Evolutionary conservation across 257 asterid species (phyloP), one percentile per base, ranked within the genome.

Genomic region (Nicotiana noctiflora): DNA sequence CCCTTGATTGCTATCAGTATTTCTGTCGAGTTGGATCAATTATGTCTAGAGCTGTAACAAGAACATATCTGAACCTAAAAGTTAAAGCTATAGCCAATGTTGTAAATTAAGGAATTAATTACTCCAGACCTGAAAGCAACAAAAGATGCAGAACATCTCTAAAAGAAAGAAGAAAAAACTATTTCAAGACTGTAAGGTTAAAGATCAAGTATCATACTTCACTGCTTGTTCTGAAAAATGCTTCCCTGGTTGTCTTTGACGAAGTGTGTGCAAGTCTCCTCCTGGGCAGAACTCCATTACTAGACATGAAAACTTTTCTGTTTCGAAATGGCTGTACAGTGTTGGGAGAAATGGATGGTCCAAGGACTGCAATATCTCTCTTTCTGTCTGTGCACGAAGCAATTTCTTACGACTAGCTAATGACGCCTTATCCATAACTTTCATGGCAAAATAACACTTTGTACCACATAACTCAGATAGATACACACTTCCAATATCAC

Each of bases 281-380:
- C 97, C 97, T 0, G 97, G 97, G 75, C 97, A 92, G 84, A 89
- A 92, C 91, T 92, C 97, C 97, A 92, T 92, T 15, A 92, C 97
- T 57, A 92, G 88, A 85, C 97, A 92, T 4, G 97, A 92, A 72
- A 92, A 92, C 60, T 92, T 92, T 15, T 91, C 97, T 7, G 97
- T 88, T 76, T 92, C 97, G 44, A 91, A 91, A 84, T 91, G 94
- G 51, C 91, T 84, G 79, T 92, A 92, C 53, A 92, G 76, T 21
- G 94, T 87, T 8, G 97, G 97, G 49, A 92, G 93, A 80, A 92
- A 92, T 8, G 97, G 97, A 72, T 92, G 97, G 83, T 92, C 97
- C 18, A 92, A 75, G 31, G 93, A 89, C 82, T 91, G 94, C 93
- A 92, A 79, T 68, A 92, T 92, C 59, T 92, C 97, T 82, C 94